Evolutionary conservation across 495 filamentous ascomycete species (phyloP), one percentile per base, ranked within the genome.

Genomic region (Aspergillus olivimuriae): DNA sequence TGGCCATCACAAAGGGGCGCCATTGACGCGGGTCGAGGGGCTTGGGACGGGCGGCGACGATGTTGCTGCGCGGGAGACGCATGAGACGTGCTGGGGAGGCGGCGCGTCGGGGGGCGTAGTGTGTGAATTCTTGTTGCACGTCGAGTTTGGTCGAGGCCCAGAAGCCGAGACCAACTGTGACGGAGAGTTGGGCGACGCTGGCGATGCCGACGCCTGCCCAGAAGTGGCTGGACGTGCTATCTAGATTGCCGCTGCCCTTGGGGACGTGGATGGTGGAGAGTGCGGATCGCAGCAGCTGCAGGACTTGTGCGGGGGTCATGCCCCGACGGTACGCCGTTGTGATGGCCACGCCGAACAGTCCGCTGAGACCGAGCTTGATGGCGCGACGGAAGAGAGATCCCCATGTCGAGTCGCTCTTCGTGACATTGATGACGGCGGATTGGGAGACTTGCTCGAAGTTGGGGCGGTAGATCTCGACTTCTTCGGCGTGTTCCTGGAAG

Each of bases 21-120:
- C 58, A 73, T 41, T 57, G 45, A 18, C 60, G 48, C 2, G 69
- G 62, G 16, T 68, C 51, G 10, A 73, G 64, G 41, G 56, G 38
- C 2, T 38, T 36, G 12, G 36, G 26, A 7, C n/a, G 12, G 4
- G 34, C 35, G 8, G 8, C 4, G n/a, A 26, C 55, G 17, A 39
- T 9, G 19, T 19, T 16, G 30, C 30, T 26, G 34, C 38, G 24
- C 32, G 43, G 41, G 23, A 46, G 44, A 12, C 36, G 50, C 10
- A 50, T 38, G 11, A 58, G 22, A 16, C 30, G 46, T 34, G 47
- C 37, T 1, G 38, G 9, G 3, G 42, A 37, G 14, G 52, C 16
- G 12, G 40, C 36, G 2, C 56, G 56, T 21, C 49, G 52, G 1
- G 56, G 47, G 3, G 21, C 15, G 44, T 59, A 50, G 24, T 51